Conservation (phyloP, 192 early-diverging fungal genomes). For the Funneliformis geosporum region DNA sequence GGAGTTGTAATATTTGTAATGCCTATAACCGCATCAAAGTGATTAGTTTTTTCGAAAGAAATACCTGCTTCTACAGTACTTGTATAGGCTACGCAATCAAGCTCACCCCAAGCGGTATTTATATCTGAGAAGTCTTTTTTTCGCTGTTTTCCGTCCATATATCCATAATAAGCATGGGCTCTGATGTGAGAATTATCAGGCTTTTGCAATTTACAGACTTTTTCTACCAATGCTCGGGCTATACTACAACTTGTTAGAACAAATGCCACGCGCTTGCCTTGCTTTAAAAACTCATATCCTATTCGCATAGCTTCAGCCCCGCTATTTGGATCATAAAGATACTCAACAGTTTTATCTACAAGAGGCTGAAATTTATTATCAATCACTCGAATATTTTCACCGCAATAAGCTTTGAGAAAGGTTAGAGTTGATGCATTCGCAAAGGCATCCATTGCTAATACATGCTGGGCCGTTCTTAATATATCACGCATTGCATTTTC, state of each 20-base stretch:
- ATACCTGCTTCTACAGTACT: constrained; percentile 16
- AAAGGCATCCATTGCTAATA: constrained; percentile 14
- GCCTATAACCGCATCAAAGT: constrained; percentile 12
- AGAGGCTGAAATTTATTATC: constrained; percentile 20
- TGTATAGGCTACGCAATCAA: too few species aligned
- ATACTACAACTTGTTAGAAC: background rate
- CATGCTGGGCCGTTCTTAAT: background rate
- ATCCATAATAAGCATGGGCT: constrained; percentile 13
- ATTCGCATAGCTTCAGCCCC: constrained; percentile 26
- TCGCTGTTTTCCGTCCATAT: background rate
- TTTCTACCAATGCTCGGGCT: constrained; percentile 17
- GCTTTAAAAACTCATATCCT: constrained; percentile 10
- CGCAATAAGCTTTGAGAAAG: constrained; percentile 4
- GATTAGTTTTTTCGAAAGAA: background rate
- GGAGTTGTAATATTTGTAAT: constrained; percentile 8
- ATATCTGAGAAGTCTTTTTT: background rate
- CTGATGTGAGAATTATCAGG: background rate
- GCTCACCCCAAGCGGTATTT: too few species aligned
- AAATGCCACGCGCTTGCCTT: constrained; percentile 17
- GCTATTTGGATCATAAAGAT: constrained; percentile 20
- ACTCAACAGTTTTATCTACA: constrained; percentile 7
- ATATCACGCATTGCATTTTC: constrained; percentile 16
- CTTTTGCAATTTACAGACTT: constrained; percentile 9
- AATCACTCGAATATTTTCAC: constrained; percentile 26
- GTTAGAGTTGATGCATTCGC: constrained; percentile 6